These are phyloP conservation scores for Boletus rubroflammeus DNA, from an alignment of 768 basidiomycete genomes.

Conservation along the genomic window DNA sequence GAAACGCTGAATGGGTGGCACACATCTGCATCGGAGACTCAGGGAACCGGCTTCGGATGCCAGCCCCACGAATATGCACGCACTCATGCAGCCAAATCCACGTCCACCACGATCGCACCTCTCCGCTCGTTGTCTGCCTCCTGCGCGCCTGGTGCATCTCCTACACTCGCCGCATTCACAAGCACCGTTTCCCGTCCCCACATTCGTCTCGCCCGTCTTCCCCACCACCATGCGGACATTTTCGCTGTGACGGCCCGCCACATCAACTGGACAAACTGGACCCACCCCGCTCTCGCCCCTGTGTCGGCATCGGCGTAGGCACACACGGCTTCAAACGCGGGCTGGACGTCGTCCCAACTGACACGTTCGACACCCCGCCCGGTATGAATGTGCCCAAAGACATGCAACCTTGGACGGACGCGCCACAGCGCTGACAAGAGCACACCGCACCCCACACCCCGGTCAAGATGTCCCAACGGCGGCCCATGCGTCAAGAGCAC, in stretches of 20 bases:
- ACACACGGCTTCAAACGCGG: conserved; percentile 29
- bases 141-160: conserved; percentile 16
- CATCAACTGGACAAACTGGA: conserved; percentile 13
- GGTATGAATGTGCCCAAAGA: conserved; percentile 44
- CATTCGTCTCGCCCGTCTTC: conserved; percentile 3
- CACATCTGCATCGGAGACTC: background rate
- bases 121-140: conserved; percentile 19
- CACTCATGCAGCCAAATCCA: conserved; percentile 7
- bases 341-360: conserved; percentile 32
- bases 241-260: conserved; percentile 10
- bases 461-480: conserved; percentile 34
- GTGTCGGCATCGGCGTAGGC: conserved; percentile 1
- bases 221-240: conserved; percentile 5
- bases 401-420: conserved; percentile 35
- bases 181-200: conserved; percentile 24
- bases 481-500: conserved; percentile 45
- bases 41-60: background rate
- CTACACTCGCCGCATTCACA: conserved; percentile 31
- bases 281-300: conserved; percentile 9
- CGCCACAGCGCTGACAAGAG: conserved; percentile 34
- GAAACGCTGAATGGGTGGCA: background rate
- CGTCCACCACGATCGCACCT: conserved; percentile 31
- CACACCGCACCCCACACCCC: conserved; percentile 29
- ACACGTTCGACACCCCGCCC: conserved; percentile 33
- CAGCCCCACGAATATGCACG: background rate